Base-by-base conservation (phyloP, 768 basidiomycete genomes). In the Leccinellum rugosiceps region DNA sequence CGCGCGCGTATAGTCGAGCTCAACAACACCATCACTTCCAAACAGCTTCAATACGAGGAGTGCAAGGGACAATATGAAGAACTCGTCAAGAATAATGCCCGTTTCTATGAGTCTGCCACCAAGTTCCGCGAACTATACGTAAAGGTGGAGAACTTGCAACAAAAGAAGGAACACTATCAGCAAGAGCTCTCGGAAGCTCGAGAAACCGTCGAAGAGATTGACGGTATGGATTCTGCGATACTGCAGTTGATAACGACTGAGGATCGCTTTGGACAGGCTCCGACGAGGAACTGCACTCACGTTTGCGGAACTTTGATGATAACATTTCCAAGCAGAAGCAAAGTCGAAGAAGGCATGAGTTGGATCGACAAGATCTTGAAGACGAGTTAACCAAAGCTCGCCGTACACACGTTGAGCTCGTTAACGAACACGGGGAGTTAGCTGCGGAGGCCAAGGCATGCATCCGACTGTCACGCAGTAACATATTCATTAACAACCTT, bases 121-220 rank as follows among this genome's bases (percentile, higher is more conserved):
- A 88, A 88, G 67, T 97, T 98, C 69, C 83, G 92, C 56, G 91
- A 97, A 71, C 79, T 89, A 53, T 94, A 90, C 66, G 73, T 87
- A 54, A 84, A 83, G 63, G 82, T 87, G 21, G 84, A 88, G 55
- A 79, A 76, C 58, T 71, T 91, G 47, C 76, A 85, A 53, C 78
- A 83, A 58, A 82, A 81, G 65, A 87, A 87, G 66, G 68, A 76
- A n/a, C 80, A 83, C 49, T 76, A 84, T 53, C 78, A 87, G 62
- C 72, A 75, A 13, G 87, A 93, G 44, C 76, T 90, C 35, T 76
- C 78, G 1, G 83, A 86, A 28, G 78, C 85, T 6, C 82, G 80
- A 55, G 77, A 84, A 46, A 89, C 81, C 54, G 75, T 90, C 31
- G 80, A 85, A 48, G 85, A 91, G 67, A 72, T 91, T 57, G 76